Percentiles rank a stretch among this genome's conserved stretches.
Conservation (phyloP, 768 basidiomycete species). For the Clathrus columnatus region DNA sequence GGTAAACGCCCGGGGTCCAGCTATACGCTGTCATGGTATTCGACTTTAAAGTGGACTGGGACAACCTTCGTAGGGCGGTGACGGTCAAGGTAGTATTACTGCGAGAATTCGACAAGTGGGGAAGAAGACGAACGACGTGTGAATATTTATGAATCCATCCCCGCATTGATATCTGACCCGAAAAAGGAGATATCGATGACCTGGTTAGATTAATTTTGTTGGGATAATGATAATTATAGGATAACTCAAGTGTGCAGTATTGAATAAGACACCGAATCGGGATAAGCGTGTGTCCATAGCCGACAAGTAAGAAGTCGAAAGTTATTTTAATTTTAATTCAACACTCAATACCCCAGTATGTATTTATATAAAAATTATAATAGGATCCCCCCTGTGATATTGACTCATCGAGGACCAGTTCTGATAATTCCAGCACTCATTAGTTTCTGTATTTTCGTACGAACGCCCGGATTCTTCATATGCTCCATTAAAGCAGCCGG, state of each 20-base stretch:
- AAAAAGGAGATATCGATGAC: too few relatives aligned
- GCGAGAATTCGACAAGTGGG: neutral
- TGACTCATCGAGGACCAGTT: conserved; percentile 32
- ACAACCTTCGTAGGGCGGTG: too few relatives aligned
- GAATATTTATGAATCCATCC: neutral
- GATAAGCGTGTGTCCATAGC: too few relatives aligned
- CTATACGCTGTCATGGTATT: conserved; percentile 26
- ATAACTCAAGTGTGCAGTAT: neutral
- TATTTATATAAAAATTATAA: neutral
- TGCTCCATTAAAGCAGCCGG: conserved; percentile 89
- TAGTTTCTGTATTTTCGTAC: conserved; percentile 79
- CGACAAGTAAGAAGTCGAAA: too few relatives aligned
- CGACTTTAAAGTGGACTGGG: too few relatives aligned
- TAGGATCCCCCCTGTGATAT: neutral
- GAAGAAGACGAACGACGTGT: neutral
- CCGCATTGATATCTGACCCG: too few relatives aligned
- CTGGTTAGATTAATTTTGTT: too few relatives aligned
- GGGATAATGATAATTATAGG: neutral
- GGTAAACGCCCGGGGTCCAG: conserved; percentile 56
- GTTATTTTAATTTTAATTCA: too few relatives aligned
- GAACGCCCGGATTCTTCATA: conserved; percentile 85
- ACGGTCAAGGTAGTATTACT: too few relatives aligned
- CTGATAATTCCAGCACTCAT: conserved; percentile 90
- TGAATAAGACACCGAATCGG: too few relatives aligned
- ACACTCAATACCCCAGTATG: too few relatives aligned